phyloP scores from a whole-genome alignment of 1,284 basidiomycete genomes.

The Wolfiporia cocos region DNA sequence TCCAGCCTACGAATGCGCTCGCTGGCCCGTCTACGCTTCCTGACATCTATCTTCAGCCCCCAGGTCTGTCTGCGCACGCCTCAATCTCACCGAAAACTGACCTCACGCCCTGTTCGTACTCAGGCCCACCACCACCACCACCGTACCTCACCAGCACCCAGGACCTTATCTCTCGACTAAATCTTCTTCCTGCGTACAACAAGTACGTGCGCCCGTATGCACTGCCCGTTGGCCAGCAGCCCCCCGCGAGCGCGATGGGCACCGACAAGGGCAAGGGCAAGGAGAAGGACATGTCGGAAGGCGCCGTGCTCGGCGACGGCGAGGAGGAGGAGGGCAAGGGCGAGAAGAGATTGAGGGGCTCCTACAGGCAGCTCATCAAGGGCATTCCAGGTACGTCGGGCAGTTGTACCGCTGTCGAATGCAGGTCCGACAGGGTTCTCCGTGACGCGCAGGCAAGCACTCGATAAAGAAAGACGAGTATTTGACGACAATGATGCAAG shows the following conservation, averaged over 20 bases:
- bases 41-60: slow-evolving; percentile 25
- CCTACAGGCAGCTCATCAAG: slow-evolving; percentile 73
- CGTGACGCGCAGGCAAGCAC: slow-evolving; percentile 52
- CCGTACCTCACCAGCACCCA: slow-evolving; percentile 61
- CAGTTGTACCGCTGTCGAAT: slow-evolving; percentile 20
- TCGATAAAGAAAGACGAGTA: slow-evolving; percentile 80
- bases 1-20: slow-evolving; percentile 26
- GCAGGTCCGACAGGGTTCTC: neutral
- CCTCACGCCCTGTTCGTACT: slow-evolving; percentile 4
- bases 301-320: slow-evolving; percentile 33
- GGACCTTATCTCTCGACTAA: slow-evolving; percentile 65
- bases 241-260: slow-evolving; percentile 16
- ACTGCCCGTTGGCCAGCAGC: slow-evolving; percentile 21
- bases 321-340: slow-evolving; percentile 50
- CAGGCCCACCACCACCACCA: slow-evolving; percentile 40
- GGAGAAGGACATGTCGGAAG: slow-evolving; percentile 36
- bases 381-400: slow-evolving; percentile 69
- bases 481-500: slow-evolving; percentile 55
- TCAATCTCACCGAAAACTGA: slow-evolving; percentile 11
- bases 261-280: slow-evolving; percentile 62
- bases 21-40: slow-evolving; percentile 28
- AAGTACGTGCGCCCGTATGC: slow-evolving; percentile 60
- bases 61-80: slow-evolving; percentile 21
- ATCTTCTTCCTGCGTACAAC: slow-evolving; percentile 64
- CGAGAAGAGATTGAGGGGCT: slow-evolving; percentile 76